phyloP scores from a whole-genome alignment of 2,329 filamentous ascomycete genomes.

The Pseudogymnoascus sp. region DNA sequence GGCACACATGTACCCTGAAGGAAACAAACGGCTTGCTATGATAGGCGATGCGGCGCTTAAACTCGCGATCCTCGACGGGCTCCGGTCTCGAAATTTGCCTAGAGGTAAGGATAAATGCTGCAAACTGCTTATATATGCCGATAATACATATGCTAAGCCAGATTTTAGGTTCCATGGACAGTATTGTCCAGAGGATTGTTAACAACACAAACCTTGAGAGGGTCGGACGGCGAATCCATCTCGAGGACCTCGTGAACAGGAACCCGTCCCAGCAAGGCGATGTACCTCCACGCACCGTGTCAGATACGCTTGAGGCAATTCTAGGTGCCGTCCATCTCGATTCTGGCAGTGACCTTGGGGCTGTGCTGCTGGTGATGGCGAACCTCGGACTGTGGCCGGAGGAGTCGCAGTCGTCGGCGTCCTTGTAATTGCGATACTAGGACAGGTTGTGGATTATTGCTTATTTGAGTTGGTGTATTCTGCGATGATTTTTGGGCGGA shows the following conservation, averaged over 20 bases:
- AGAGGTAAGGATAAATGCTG: not conserved
- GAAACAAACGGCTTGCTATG: not conserved
- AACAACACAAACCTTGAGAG: slow-evolving; percentile 3
- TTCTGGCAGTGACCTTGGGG: not conserved
- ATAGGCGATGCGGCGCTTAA: not conserved
- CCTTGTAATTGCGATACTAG: not conserved
- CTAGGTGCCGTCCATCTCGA: not conserved
- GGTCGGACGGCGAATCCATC: not conserved
- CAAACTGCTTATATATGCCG: too few species aligned
- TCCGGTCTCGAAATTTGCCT: not conserved
- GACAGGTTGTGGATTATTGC: not conserved
- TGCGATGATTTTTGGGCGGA: not conserved
- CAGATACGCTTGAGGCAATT: not conserved
- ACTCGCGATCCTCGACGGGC: not conserved
- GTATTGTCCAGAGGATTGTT: not conserved
- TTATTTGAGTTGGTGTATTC: not conserved
- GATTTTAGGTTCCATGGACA: not conserved
- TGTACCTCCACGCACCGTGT: not conserved
- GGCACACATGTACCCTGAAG: not conserved
- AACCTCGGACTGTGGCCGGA: not conserved
- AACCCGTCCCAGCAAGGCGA: slow-evolving; percentile 13
- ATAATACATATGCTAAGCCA: not conserved
- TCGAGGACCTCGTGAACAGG: slow-evolving; percentile 12
- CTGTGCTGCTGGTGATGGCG: not conserved
- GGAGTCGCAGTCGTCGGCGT: not conserved